Conservation (phyloP, 2,329 filamentous ascomycete species). For the Acephala macrosclerotiorum region DNA sequence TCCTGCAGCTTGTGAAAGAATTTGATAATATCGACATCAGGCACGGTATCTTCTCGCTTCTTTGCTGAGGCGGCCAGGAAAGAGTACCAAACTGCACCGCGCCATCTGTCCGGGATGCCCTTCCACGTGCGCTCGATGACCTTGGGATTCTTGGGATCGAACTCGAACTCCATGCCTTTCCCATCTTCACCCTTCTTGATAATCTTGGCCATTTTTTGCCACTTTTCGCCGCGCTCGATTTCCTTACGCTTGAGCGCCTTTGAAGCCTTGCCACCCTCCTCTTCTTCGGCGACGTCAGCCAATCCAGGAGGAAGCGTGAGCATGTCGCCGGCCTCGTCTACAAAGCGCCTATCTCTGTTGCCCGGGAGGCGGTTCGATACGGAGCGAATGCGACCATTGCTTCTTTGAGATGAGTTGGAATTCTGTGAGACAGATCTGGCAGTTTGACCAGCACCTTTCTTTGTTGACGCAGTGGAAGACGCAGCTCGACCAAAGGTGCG, state of each 20-base stretch:
- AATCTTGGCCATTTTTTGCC: constrained; percentile 70
- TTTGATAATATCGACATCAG: constrained; percentile 75
- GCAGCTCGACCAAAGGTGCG: constrained; percentile 40
- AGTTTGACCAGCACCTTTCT: constrained; percentile 58
- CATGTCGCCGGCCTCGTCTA: constrained; percentile 74
- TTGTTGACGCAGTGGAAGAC: constrained; percentile 35
- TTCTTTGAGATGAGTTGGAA: constrained; percentile 45
- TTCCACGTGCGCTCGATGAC: constrained; percentile 95
- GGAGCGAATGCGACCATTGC: constrained; percentile 62
- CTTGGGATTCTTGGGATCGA: constrained; percentile 84
- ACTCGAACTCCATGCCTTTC: constrained; percentile 73
- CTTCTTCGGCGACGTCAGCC: constrained; percentile 63
- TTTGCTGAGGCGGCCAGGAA: constrained; percentile 84
- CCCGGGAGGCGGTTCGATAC: constrained; percentile 66
- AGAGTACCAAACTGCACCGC: constrained; percentile 91
- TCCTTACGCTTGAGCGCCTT: constrained; percentile 69
- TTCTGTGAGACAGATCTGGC: constrained; percentile 63
- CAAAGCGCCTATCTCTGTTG: constrained; percentile 65
- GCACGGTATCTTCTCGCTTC: constrained; percentile 64
- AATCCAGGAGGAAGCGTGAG: constrained; percentile 65
- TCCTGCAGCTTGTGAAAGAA: constrained; percentile 77
- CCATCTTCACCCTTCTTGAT: constrained; percentile 57
- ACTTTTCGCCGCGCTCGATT: constrained; percentile 68
- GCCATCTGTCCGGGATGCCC: constrained; percentile 96
- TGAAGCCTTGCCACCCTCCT: constrained; percentile 57